A percentile compares a stretch with the other conserved stretches of the same genome.
phyloP scores from a whole-genome alignment of 2,329 filamentous ascomycete species.

The Curvularia hawaiiensis region DNA sequence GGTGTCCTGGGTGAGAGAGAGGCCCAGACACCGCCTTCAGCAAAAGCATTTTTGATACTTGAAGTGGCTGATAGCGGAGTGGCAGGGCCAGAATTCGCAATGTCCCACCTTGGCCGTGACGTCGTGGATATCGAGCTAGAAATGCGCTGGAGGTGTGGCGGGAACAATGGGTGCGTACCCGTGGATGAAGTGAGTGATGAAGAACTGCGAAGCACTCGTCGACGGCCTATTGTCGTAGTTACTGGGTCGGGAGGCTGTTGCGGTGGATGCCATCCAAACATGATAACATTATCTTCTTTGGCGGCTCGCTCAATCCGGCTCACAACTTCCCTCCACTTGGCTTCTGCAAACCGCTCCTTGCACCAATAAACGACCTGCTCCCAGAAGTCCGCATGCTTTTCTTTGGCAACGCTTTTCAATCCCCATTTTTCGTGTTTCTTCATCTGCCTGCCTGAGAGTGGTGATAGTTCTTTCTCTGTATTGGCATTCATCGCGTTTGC shows the following conservation, averaged over 20 bases:
- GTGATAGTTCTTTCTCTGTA: neutral
- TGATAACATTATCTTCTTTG: slow-evolving; percentile 13
- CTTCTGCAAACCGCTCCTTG: slow-evolving; percentile 18
- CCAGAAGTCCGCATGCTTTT: slow-evolving; percentile 16
- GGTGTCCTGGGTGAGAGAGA: slow-evolving; percentile 15
- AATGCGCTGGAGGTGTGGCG: slow-evolving; percentile 9
- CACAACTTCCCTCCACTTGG: slow-evolving; percentile 14
- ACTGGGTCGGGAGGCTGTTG: neutral
- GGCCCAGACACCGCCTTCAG: slow-evolving; percentile 24
- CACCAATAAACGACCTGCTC: slow-evolving; percentile 16
- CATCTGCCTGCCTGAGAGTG: neutral
- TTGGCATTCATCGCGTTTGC: neutral
- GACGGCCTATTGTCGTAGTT: neutral
- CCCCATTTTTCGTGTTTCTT: slow-evolving; percentile 23
- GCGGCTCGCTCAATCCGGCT: slow-evolving; percentile 4
- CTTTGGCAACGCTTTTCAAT: slow-evolving; percentile 19
- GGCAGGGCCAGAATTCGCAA: slow-evolving; percentile 13
- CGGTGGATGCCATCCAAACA: neutral
- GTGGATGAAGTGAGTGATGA: slow-evolving; percentile 12
- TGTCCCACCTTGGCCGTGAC: slow-evolving; percentile 25
- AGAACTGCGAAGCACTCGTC: neutral
- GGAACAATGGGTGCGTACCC: slow-evolving; percentile 4
- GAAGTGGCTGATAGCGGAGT: slow-evolving; percentile 21
- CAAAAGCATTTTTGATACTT: slow-evolving; percentile 24
- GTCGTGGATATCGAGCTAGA: slow-evolving; percentile 2